These are phyloP conservation scores for Quercus phellos DNA, from an alignment of 331 rosid species.

Conservation along the genomic window DNA sequence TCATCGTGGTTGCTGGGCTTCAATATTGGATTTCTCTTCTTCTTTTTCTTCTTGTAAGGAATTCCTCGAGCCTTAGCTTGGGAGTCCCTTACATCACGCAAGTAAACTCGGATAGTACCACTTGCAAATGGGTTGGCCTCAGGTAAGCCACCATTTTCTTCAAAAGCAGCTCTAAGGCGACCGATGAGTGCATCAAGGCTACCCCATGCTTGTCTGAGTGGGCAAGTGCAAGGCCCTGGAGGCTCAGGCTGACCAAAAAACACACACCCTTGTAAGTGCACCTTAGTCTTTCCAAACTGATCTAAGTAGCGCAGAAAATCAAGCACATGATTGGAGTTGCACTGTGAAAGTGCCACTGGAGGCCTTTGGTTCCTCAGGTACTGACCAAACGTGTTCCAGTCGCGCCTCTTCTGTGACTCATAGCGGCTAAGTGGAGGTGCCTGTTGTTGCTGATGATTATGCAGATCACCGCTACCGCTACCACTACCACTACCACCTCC, in stretches of 20 bases:
- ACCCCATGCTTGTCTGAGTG: constrained; percentile 84
- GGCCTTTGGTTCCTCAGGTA: constrained; percentile 80
- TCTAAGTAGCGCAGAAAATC: constrained; percentile 69
- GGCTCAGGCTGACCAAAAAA: constrained; percentile 78
- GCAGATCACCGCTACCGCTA: background rate
- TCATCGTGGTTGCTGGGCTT: constrained; percentile 44
- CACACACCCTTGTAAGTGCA: constrained; percentile 65
- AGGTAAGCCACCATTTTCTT: constrained; percentile 75
- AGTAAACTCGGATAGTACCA: constrained; percentile 51
- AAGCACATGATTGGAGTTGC: constrained; percentile 64
- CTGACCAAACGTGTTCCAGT: constrained; percentile 92
- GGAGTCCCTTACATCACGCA: constrained; percentile 67
- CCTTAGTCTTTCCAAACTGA: constrained; percentile 85
- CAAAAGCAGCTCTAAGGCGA: constrained; percentile 77
- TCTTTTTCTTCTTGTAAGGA: constrained; percentile 85
- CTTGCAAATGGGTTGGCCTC: constrained; percentile 77
- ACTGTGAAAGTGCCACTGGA: constrained; percentile 61
- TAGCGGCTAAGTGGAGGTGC: constrained; percentile 61
- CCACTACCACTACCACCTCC: constrained; percentile 7
- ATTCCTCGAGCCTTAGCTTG: constrained; percentile 83
- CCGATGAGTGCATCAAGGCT: constrained; percentile 83
- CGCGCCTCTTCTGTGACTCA: constrained; percentile 77
- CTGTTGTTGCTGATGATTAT: constrained; percentile 13
- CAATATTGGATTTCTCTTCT: constrained; percentile 49
- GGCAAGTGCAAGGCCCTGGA: constrained; percentile 77